Conservation (phyloP, 2,329 filamentous ascomycete species). For the Microdochium nivale region DNA sequence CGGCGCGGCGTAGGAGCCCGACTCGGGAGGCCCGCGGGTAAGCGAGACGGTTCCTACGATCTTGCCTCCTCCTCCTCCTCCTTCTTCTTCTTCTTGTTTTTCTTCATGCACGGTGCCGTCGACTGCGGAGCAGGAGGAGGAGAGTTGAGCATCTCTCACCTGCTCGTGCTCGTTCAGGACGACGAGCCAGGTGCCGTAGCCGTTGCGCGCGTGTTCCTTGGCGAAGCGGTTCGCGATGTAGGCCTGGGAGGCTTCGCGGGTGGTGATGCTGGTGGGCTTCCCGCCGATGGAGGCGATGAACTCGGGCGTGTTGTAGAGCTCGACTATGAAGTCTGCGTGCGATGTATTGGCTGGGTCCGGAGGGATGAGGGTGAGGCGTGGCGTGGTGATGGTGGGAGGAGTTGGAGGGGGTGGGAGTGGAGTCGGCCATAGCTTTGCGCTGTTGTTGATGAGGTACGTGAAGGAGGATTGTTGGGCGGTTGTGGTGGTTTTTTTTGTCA, state of each 20-base stretch:
- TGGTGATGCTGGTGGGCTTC: slow-evolving; percentile 8
- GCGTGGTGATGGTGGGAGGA: slow-evolving; percentile 9
- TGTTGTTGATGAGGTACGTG: too few relatives aligned
- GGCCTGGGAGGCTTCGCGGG: slow-evolving; percentile 9
- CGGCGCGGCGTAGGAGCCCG: slow-evolving; percentile 55
- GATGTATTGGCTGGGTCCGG: slow-evolving; percentile 8
- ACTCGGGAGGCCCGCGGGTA: slow-evolving; percentile 8
- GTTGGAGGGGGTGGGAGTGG: background rate
- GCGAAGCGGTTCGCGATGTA: slow-evolving; percentile 5
- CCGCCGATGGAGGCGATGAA: slow-evolving; percentile 9
- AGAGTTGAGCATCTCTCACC: too few relatives aligned
- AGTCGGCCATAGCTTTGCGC: background rate
- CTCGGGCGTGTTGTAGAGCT: slow-evolving; percentile 14
- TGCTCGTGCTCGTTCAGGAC: slow-evolving; percentile 13
- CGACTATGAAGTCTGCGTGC: slow-evolving; percentile 18
- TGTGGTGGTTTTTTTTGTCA: too few relatives aligned
- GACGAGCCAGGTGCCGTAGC: slow-evolving; percentile 19
- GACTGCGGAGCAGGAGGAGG: background rate
- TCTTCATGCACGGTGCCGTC: background rate
- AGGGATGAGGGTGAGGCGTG: slow-evolving; percentile 14
- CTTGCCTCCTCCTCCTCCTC: slow-evolving; percentile 4
- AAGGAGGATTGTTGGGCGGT: too few relatives aligned
- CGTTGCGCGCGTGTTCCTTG: slow-evolving; percentile 12
- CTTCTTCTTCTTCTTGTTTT: background rate
- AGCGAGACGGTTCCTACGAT: slow-evolving; percentile 15